Base-by-base conservation (phyloP, 768 basidiomycete genomes). In the Boletales sp. region DNA sequence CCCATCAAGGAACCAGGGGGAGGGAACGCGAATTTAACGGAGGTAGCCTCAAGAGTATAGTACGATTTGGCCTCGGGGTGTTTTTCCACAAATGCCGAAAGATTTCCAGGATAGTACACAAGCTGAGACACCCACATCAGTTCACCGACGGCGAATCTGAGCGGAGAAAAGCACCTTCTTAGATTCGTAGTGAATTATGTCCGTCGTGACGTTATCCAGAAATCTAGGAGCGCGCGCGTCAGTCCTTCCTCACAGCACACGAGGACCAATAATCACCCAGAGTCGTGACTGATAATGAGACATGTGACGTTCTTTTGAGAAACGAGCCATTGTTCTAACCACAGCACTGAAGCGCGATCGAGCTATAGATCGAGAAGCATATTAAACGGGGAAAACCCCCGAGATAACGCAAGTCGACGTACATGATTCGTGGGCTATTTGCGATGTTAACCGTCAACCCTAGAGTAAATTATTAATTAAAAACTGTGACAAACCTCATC, bases 1-100 rank as follows among this genome's bases (percentile, higher is more conserved):
- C 95, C 94, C 90, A 97, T 94, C 57, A 98, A 80, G 41, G 90
- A 93, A 29, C 95, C 95, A 37, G 94, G 94, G 24, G 93, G 80
- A 34, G 94, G 94, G 81, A 98, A 98, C 32, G 90, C 74, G 74
- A 98, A 95, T 72, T 91, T 94, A 74, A 97, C 85, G 52, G 89
- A 85, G 48, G 89, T 93, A 7, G 93, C 94, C 31, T 90, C 86
- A 19, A 98, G 83, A 31, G 92, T 94, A 75, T 97, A 98, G 78
- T 97, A 98, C 3, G 94, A 92, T 72, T 85, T 91, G 34, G 94
- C 95, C 64, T 94, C 89, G 3, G 94, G 94, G 57, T 93, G 90
- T 56, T 82, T 80, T 62, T 81, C 86, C 47, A 97, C 94, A 67
- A 98, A 97, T 29, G 80, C 72, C 36, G 90, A 90, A 31, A 98